These are phyloP conservation scores for Blastobotrys illinoisensis DNA, from an alignment of 1,139 yeast species.

Conservation along the genomic window DNA sequence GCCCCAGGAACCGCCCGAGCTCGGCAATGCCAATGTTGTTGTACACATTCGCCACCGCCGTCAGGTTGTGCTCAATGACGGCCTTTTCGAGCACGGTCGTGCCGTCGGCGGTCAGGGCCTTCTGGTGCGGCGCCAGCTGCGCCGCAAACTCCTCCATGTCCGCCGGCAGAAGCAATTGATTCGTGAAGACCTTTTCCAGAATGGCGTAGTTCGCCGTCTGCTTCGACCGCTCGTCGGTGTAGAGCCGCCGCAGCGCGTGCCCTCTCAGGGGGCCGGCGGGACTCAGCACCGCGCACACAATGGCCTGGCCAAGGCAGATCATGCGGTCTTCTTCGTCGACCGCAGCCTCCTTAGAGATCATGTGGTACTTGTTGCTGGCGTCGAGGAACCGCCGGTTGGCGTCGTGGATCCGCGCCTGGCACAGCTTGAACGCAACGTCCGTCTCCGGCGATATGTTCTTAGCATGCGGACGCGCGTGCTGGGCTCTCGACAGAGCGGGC, in stretches of 20 bases:
- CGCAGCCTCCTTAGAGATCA: constrained; percentile 26
- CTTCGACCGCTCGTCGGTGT: constrained; percentile 31
- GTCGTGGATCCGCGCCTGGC: constrained; percentile 33
- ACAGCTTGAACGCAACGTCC: constrained; percentile 29
- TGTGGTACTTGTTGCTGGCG: constrained; percentile 32
- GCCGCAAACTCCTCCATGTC: constrained; percentile 27
- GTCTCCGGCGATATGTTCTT: constrained; percentile 14
- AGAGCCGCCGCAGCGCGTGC: constrained; percentile 27
- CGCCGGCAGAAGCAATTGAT: constrained; percentile 27
- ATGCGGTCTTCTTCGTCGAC: constrained; percentile 29
- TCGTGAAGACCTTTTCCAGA: constrained; percentile 29
- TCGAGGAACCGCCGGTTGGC: constrained; percentile 31
- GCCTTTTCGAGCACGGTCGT: constrained; percentile 32
- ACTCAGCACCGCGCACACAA: constrained; percentile 30
- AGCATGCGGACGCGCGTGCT: constrained; percentile 23
- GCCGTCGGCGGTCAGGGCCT: constrained; percentile 28
- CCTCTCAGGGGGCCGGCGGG: constrained; percentile 36
- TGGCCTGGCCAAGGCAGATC: constrained; percentile 31
- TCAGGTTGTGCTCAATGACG: constrained; percentile 34
- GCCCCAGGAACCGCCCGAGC: constrained; percentile 28
- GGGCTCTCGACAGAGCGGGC: constrained; percentile 29
- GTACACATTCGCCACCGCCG: constrained; percentile 32
- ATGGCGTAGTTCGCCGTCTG: constrained; percentile 22
- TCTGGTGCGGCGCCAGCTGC: constrained; percentile 27
- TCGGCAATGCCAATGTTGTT: constrained; percentile 28